Evolutionary conservation across 495 filamentous ascomycete genomes (phyloP), one percentile per base, ranked within the genome.

Genomic region (Trichoderma reesei): DNA sequence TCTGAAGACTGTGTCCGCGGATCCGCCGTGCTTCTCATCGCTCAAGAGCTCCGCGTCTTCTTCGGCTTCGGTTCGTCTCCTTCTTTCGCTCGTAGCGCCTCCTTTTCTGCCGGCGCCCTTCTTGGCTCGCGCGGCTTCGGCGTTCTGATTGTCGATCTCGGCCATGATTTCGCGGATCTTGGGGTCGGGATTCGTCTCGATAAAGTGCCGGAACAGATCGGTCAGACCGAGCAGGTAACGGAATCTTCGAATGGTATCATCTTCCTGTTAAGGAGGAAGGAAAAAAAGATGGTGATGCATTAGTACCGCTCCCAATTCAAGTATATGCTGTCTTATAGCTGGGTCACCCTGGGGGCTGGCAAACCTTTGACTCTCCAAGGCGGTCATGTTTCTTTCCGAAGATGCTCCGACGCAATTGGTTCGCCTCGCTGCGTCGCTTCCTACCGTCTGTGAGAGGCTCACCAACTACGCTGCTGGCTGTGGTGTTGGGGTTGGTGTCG

Each of bases 181-280:
- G 0, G 92, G 92, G 68, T 97, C 90, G 2, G 92, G 94, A 71
- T 96, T 99, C 20, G 92, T 88, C 71, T 97, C 92, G 78, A 99
- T 99, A 75, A 99, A 99, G 75, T 99, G 95, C 66, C 95, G 90
- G 80, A 99, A 99, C 26, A 99, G 83, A 71, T 99, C 95, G 56
- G 95, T 99, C 60, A 98, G 79, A 34, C 95, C 95, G 7, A 99
- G 83, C 1, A 99, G 86, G 71, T 99, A 98, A 60, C 92, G 90
- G 72, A 98, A 98, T 72, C 95, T 83, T 68, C 94, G 86, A 71
- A 96, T 90, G 0, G 92, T 92, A 69, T 99, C 95, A 79, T 96
- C 90, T 76, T 97, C 93, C 91, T 96, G 70, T 63, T 71, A n/a
- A 9, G 13, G 10, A 16, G 51, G 44, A 31, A 44, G 68, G 38